Evolutionary conservation across 148 eudicot genomes (phyloP), one percentile per base, ranked within the genome.

Genomic region (Fagopyrum esculentum): DNA sequence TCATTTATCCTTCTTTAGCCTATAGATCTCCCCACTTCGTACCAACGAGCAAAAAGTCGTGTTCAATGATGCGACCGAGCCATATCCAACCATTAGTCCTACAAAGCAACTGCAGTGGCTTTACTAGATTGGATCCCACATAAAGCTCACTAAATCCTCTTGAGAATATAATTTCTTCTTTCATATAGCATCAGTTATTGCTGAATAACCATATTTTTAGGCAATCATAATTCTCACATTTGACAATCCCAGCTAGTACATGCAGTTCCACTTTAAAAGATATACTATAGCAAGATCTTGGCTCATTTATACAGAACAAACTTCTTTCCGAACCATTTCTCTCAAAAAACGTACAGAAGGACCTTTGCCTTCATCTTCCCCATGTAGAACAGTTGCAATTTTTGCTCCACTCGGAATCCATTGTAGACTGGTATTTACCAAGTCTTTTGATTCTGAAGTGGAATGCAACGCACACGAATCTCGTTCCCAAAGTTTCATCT

Each of bases 361-460:
- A 75, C 90, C 80, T 47, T 78, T 76, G 9, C 78, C 87, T 75
- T 91, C 86, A 73, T 76, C 87, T 77, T 80, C 86, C 56, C 82
- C 72, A 74, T 89, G 89, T 81, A 64, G 76, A 56, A 85, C 90
- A 74, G 87, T 81, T 43, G 97, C 97, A 80, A 95, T 89, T 86
- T 89, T 90, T 71, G 91, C 93, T 71, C 98, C 98, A 82, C 84
- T 90, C 3, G 93, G 98, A 90, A 89, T 85, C 98, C 97, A 95
- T 55, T 95, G 97, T 64, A 95, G 77, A 75, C 78, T 75, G 29
- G 91, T 78, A 76, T 84, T 84, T 77, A 74, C 75, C 68, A 92
- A 83, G 71, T 78, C 69, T 78, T 85, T 95, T 69, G 94, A 80
- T 76, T 92, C 98, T 55, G 98, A 92, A 83, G 85, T 83, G 72